Percentiles rank a stretch among this genome's conserved stretches.
phyloP scores from a whole-genome alignment of 805 yeast species.

The Yamadazyma endophytica region DNA sequence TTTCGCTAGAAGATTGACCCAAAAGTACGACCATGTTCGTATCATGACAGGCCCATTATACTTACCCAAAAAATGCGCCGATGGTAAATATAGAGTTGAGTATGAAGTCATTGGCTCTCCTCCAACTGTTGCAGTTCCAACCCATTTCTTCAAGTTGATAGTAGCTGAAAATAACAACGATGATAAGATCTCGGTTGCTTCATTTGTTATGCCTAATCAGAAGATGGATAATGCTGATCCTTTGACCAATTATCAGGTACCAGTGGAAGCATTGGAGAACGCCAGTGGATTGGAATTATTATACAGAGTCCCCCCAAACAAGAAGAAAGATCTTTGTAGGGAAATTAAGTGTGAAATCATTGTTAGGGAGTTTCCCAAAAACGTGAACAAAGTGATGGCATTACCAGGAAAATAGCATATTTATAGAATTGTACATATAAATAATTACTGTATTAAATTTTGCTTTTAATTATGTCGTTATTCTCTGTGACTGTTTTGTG shows the following conservation, averaged over 20 bases:
- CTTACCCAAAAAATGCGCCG: conserved; percentile 73
- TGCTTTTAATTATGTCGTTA: background rate
- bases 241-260: conserved; percentile 75
- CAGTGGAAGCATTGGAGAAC: conserved; percentile 83
- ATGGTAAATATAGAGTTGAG: conserved; percentile 78
- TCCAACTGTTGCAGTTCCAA: conserved; percentile 94
- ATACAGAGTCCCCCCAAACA: conserved; percentile 56
- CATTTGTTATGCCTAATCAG: conserved; percentile 92
- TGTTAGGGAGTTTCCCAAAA: conserved; percentile 72
- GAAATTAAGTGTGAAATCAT: conserved; percentile 77
- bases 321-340: conserved; percentile 64
- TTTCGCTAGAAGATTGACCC: conserved; percentile 74
- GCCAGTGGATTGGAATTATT: conserved; percentile 82
- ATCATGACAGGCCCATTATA: conserved; percentile 92
- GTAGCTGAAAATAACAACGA: conserved; percentile 64
- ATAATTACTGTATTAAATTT: background rate
- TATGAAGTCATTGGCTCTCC: conserved; percentile 97
- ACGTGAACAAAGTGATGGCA: conserved; percentile 18
- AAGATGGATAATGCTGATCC: conserved; percentile 67
- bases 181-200: conserved; percentile 66
- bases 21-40: conserved; percentile 69
- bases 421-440: conserved; percentile 1
- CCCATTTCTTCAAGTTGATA: conserved; percentile 89
- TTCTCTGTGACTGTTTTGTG: too few relatives aligned
- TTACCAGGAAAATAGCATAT: conserved; percentile 8